phyloP scores from a whole-genome alignment of 2,329 filamentous ascomycete genomes.

The Davidsoniella eucalypti region DNA sequence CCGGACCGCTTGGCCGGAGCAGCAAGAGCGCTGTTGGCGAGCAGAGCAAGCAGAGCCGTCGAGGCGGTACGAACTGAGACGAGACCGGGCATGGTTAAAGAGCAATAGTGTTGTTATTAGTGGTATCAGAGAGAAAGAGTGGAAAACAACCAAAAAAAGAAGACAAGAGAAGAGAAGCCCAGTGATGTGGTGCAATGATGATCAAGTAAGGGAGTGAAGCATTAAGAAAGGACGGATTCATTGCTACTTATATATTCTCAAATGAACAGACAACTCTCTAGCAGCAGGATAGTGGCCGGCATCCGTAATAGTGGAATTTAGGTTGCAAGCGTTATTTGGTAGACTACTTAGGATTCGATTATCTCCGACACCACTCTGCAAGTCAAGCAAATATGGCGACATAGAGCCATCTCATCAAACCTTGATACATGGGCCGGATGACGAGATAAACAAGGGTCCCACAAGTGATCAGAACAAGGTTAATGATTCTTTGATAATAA shows the following conservation, averaged over 20 bases:
- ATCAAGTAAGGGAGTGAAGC: background rate
- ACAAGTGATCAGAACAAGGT: background rate
- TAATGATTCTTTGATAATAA: background rate
- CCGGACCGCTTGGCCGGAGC: background rate
- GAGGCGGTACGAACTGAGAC: conserved; percentile 8
- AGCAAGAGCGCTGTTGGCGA: background rate
- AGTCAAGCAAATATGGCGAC: background rate
- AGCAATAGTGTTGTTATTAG: background rate
- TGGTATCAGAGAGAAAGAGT: background rate
- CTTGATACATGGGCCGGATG: background rate
- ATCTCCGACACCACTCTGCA: background rate
- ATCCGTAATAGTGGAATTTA: too few species aligned
- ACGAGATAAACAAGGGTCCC: background rate
- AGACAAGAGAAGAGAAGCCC: background rate
- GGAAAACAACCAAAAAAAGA: background rate
- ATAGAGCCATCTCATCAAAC: background rate
- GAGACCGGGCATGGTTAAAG: conserved; percentile 6
- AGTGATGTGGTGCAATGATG: background rate
- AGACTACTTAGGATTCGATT: background rate
- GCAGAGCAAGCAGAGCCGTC: conserved; percentile 7
- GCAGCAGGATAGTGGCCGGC: too few species aligned
- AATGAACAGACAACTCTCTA: too few species aligned
- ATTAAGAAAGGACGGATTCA: background rate
- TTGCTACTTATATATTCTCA: too few species aligned
- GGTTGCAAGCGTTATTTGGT: background rate